Base-by-base conservation (phyloP, 2,329 filamentous ascomycete species). In the Pseudogymnoascus sp. region DNA sequence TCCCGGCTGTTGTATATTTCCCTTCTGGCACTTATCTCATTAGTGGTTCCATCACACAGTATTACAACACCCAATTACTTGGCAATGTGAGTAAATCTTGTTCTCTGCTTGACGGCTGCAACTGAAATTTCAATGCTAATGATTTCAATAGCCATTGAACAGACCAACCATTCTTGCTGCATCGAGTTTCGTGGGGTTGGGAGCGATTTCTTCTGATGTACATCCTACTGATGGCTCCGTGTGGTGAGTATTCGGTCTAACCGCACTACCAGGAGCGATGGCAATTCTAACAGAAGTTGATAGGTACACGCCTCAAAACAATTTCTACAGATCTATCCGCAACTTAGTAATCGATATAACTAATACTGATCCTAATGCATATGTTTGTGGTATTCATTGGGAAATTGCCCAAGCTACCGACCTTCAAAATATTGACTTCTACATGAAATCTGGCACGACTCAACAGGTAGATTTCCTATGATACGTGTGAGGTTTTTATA, bases 261-360 rank as follows among this genome's bases (percentile, higher is more conserved):
- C 21, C 21, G 21, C 21, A 23, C 21, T 23, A 23, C 21, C 21
- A 23, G 21, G 21, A 23, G 2, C 21, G 21, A 23, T 23, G 21
- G 21, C 21, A 23, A 23, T 23, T 23, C 21, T 23, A 23, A 23
- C 21, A 23, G 37, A 38, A 38, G n/a, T 16, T 7, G n/a, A 38
- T 7, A 16, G 37, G 37, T 38, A 38, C 37, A 38, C 14, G 5
- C 14, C 14, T n/a, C 37, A 38, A 38, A 38, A 38, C 14, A 38
- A 38, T 16, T 38, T 38, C 37, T 38, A 38, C 37, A n/a, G 14
- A 38, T n/a, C 21, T 38, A 79, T 89, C 64, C 78, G 84, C 7
- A 89, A 89, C 69, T 78, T 89, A 59, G 76, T 84, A 62, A 77
- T 89, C 40, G 86, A 89, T 68, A 76, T 79, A 46, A 77, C 75